Base-by-base conservation (phyloP, 148 eudicot species). In the Hydrangea macrophylla region DNA sequence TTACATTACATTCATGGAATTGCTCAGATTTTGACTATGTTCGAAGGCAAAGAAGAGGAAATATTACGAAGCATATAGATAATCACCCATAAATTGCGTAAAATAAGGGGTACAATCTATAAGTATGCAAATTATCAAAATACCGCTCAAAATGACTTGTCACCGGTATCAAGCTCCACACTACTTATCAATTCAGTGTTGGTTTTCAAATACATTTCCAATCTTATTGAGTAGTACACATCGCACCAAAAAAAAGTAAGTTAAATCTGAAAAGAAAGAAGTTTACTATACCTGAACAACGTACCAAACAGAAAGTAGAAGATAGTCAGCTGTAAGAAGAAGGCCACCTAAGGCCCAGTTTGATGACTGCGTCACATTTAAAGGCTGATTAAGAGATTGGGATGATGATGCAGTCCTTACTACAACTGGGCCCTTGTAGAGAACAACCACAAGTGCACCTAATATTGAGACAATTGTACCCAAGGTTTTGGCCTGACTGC, bases 361-460 rank as follows among this genome's bases (percentile, higher is more conserved):
- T 1, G 70, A 23, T 3, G 70, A 23, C 1, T 13, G 9, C 26
- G 45, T 9, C 6, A 67, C 2, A 6, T 22, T 30, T 3, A 18
- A 33, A 15, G 20, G 11, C 25, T 11, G 17, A 4, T 22, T 1
- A 20, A 1, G 30, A 11, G 50, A 42, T 10, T 22, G 13, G 31
- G 53, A 62, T 0, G 66, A 11, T 3, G 62, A n/a, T 18, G 2
- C 11, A 56, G 37, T 3, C 1, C 7, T 6, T 0, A 20, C 17
- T 18, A 67, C 39, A 28, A 67, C 37, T 9, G 69, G 65, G 10
- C 85, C 85, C 60, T 70, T 60, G 26, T 78, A 81, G 17, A 78
- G 73, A 3, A 73, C 69, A 20, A 81, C 70, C 42, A 69, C 32
- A 60, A 78, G 51, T 24, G 84, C 84, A 7, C 82, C 84, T 26